These are phyloP conservation scores for Falciphora oryzae DNA, from an alignment of 2,329 filamentous ascomycete genomes.

Conservation along the genomic window DNA sequence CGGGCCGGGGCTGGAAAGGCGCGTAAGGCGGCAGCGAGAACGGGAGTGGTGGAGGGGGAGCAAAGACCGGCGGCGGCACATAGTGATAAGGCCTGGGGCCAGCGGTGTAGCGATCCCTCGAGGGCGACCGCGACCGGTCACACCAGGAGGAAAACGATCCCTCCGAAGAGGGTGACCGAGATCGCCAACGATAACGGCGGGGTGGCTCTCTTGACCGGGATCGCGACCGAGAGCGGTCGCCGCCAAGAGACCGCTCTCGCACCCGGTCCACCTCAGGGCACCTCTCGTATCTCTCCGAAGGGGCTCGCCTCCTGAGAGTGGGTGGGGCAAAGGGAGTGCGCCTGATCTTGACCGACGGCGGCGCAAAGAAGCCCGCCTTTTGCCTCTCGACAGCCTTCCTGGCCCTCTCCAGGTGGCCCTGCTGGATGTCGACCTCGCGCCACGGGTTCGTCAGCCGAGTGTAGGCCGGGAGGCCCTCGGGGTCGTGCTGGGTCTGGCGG, in stretches of 20 bases:
- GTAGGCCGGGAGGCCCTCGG: neutral
- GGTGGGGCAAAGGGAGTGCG: neutral
- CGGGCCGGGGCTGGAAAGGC: neutral
- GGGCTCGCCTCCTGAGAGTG: slow-evolving; percentile 4
- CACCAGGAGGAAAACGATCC: neutral
- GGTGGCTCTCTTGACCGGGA: neutral
- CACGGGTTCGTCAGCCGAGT: slow-evolving; percentile 5
- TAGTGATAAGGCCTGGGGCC: neutral
- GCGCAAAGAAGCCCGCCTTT: slow-evolving; percentile 1
- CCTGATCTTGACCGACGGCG: neutral
- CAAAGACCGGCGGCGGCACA: neutral
- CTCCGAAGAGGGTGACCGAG: neutral
- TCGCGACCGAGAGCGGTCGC: neutral
- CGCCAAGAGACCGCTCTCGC: neutral
- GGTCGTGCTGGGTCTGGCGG: slow-evolving; percentile 4
- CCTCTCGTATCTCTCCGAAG: neutral
- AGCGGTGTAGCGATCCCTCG: neutral
- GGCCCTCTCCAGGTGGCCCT: neutral
- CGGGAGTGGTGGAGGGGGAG: neutral
- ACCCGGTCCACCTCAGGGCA: neutral
- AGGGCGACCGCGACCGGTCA: neutral
- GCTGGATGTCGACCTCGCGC: slow-evolving; percentile 8
- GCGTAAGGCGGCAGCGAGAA: neutral
- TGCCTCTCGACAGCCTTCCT: neutral
- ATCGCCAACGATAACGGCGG: neutral